A percentile compares a stretch with the other conserved stretches of the same genome.
phyloP scores from a whole-genome alignment of 257 asterid genomes.

The Solanum bulbocastanum region DNA sequence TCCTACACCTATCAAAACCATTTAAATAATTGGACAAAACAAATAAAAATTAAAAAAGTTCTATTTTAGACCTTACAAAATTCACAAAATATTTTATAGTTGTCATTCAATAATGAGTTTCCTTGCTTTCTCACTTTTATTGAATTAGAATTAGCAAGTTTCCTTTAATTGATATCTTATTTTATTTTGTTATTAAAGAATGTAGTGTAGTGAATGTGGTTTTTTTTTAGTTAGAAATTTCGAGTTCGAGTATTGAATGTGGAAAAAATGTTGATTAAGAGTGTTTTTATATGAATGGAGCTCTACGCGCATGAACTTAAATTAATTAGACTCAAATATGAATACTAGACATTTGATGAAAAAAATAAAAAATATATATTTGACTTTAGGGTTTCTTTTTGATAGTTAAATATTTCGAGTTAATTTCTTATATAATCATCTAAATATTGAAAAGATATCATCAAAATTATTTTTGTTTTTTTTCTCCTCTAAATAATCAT shows the following conservation, averaged over 20 bases:
- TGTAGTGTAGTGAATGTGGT: rapidly evolving
- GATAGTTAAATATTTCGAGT: not conserved
- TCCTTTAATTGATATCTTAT: not conserved
- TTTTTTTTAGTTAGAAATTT: too few species aligned
- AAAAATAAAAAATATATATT: too few species aligned
- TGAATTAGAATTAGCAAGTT: not conserved
- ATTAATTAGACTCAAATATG: too few species aligned
- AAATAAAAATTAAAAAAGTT: not conserved
- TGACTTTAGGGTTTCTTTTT: too few species aligned
- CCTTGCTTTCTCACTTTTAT: not conserved
- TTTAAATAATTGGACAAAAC: not conserved
- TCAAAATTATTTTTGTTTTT: too few species aligned
- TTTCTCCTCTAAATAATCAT: not conserved
- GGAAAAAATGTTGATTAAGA: rapidly evolving
- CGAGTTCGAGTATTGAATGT: too few species aligned
- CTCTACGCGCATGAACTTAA: rapidly evolving
- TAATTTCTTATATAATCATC: not conserved
- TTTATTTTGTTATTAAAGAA: too few species aligned
- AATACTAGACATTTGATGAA: too few species aligned
- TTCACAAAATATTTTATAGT: not conserved
- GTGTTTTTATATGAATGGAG: rapidly evolving
- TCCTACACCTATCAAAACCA: not conserved
- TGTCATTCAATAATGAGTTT: not conserved
- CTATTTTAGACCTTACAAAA: not conserved
- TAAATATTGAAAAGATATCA: not conserved